Conservation (phyloP, 2,329 filamentous ascomycete genomes). For the Colletotrichum lindemuthianum region DNA sequence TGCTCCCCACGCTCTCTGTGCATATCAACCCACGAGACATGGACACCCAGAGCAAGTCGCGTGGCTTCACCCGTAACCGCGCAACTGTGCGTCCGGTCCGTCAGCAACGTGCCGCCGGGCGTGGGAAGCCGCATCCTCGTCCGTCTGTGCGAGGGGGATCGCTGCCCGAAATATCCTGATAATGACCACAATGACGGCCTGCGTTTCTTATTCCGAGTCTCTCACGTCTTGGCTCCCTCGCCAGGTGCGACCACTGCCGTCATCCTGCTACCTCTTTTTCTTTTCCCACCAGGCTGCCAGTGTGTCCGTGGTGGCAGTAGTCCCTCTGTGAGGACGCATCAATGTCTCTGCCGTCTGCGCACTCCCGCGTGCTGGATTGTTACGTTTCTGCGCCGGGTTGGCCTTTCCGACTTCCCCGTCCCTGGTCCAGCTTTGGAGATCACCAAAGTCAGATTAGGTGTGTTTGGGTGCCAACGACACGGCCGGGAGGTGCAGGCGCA, state of each 20-base stretch:
- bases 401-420: constrained; percentile 23
- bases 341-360: not conserved
- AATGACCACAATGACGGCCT: constrained; percentile 12
- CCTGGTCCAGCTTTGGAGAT: constrained; percentile 23
- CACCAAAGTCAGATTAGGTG: constrained; percentile 24
- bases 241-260: constrained; percentile 3
- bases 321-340: no score
- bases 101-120: not conserved
- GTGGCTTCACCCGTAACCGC: constrained; percentile 1
- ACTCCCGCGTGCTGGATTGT: constrained; percentile 4
- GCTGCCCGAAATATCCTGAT: constrained; percentile 23
- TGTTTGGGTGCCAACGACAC: not conserved
- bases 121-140: not conserved
- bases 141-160: constrained; percentile 12
- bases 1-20: no score
- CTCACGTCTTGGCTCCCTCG: not conserved
- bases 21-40: not conserved
- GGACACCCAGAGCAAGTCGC: not conserved
- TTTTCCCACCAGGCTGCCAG: not conserved
- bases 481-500: not conserved
- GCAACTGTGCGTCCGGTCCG: not conserved
- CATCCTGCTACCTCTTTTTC: not conserved
- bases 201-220: constrained; percentile 18
- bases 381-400: not conserved
- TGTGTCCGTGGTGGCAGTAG: no score